Conservation (phyloP, 2,329 filamentous ascomycete genomes). For the Amauroascus verrucosus region DNA sequence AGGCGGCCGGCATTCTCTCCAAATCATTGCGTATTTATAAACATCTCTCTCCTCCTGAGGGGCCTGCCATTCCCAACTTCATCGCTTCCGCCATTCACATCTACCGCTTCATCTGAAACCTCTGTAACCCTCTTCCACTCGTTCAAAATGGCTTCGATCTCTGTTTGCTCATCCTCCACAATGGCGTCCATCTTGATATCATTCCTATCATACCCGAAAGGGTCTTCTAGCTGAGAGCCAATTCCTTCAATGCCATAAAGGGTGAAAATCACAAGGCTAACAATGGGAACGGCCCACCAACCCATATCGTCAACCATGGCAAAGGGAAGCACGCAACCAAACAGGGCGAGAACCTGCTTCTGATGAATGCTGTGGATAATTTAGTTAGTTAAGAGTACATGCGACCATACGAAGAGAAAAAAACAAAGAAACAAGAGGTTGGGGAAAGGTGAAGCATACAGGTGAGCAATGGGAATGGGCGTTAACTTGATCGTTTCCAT, state of each 20-base stretch:
- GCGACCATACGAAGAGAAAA: background rate
- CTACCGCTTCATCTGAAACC: conserved; percentile 16
- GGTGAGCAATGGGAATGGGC: conserved; percentile 53
- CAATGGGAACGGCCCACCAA: conserved; percentile 53
- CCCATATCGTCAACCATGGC: conserved; percentile 53
- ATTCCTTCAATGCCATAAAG: conserved; percentile 56
- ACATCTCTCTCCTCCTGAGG: conserved; percentile 26
- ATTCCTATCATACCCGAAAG: conserved; percentile 55
- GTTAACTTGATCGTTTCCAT: conserved; percentile 59
- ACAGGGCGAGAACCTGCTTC: conserved; percentile 53
- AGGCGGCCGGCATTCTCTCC: too few relatives aligned
- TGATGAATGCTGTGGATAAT: conserved; percentile 45
- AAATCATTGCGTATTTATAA: conserved; percentile 11
- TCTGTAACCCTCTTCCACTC: conserved; percentile 43
- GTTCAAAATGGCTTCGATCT: conserved; percentile 48
- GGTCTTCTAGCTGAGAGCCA: conserved; percentile 54
- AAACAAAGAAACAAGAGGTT: background rate
- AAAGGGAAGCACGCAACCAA: conserved; percentile 51
- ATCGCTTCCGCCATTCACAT: conserved; percentile 7
- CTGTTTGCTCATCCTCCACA: conserved; percentile 49
- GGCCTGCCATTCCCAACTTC: conserved; percentile 12
- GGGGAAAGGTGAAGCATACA: conserved; percentile 27
- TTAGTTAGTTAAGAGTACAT: background rate
- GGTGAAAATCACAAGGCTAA: conserved; percentile 52
- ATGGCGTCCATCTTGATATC: conserved; percentile 60